Percentiles rank a stretch among this genome's conserved stretches.
Conservation (phyloP, 192 early-diverging fungal genomes). For the Jimgerdemannia flammicorona region DNA sequence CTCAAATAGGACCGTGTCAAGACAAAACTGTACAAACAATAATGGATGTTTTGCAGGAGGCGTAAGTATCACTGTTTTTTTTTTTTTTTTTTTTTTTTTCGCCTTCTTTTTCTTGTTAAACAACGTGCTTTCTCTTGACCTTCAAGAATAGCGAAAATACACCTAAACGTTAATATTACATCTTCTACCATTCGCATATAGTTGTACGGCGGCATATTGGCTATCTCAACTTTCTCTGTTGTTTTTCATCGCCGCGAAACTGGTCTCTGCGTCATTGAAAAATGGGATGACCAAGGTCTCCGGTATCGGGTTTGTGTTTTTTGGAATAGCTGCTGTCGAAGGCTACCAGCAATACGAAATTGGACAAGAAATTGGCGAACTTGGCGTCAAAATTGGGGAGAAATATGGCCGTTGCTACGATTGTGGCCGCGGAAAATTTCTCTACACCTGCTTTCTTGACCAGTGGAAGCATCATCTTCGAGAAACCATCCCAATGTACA, state of each 20-base stretch:
- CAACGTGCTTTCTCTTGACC: background rate
- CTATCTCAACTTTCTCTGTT: conserved; percentile 16
- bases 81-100: background rate
- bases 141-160: background rate
- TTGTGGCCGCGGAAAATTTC: conserved; percentile 14
- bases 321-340: conserved; percentile 19
- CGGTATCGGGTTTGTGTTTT: conserved; percentile 19
- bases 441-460: conserved; percentile 18
- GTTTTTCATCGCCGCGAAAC: conserved; percentile 20
- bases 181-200: conserved; percentile 2
- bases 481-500: conserved; percentile 5
- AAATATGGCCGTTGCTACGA: conserved; percentile 12
- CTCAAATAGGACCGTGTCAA: background rate
- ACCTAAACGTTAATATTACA: background rate
- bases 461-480: conserved; percentile 21
- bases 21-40: conserved; percentile 8
- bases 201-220: conserved; percentile 23
- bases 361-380: conserved; percentile 20
- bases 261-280: conserved; percentile 15
- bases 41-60: conserved; percentile 22
- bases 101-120: background rate
- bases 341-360: conserved; percentile 12
- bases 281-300: conserved; percentile 15
- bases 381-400: conserved; percentile 16
- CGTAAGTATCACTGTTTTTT: background rate